These are phyloP conservation scores for Balamuthia mandrillaris DNA, from an alignment of 208 protist genomes.

Conservation along the genomic window DNA sequence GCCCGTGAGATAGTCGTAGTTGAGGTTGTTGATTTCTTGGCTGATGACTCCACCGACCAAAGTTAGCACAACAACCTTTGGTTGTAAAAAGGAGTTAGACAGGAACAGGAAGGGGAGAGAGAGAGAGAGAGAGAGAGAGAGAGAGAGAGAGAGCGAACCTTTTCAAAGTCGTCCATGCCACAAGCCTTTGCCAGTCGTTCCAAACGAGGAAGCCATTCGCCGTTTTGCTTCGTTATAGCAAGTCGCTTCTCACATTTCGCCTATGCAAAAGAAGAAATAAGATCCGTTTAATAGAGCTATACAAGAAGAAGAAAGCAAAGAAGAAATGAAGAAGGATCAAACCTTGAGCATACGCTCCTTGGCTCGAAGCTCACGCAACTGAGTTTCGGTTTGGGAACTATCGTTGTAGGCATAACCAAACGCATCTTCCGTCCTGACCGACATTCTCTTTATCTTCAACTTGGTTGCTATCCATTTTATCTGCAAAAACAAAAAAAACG, in stretches of 20 bases:
- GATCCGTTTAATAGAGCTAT: not conserved
- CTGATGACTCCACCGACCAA: not conserved
- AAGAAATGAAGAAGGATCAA: not conserved
- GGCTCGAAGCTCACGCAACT: not conserved
- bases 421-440: not conserved
- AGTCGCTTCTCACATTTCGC: not conserved
- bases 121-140: too few relatives aligned
- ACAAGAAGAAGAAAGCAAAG: not conserved
- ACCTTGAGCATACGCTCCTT: constrained; percentile 32
- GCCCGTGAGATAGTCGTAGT: too few relatives aligned
- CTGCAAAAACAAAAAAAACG: too few relatives aligned
- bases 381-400: not conserved
- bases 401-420: not conserved
- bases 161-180: not conserved
- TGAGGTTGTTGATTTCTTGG: too few relatives aligned
- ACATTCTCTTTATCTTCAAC: not conserved
- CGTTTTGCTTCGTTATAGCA: not conserved
- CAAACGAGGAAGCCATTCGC: constrained; percentile 17
- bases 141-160: too few relatives aligned
- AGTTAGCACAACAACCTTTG: constrained; percentile 32
- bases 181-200: constrained; percentile 8
- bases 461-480: not conserved
- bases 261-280: not conserved
- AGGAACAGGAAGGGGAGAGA: too few relatives aligned
- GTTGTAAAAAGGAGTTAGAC: too few relatives aligned